These are phyloP conservation scores for Pleurotus eryngii DNA, from an alignment of 768 basidiomycete genomes.

Conservation along the genomic window DNA sequence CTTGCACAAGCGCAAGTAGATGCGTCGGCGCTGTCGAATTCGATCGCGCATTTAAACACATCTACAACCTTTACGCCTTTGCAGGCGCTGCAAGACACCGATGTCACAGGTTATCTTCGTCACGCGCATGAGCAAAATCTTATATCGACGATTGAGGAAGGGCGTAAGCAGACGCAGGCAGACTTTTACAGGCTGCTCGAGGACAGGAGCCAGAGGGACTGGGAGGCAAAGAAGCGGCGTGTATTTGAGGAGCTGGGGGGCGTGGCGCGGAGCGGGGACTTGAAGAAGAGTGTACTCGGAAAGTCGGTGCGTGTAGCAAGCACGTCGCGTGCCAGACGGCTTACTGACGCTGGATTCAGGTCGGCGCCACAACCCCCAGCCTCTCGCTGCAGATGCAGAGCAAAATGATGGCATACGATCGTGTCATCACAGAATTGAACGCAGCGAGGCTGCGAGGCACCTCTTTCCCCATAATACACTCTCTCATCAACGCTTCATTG, in stretches of 20 bases:
- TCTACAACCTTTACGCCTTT: slow-evolving; percentile 81
- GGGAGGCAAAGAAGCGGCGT: slow-evolving; percentile 87
- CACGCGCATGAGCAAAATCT: slow-evolving; percentile 94
- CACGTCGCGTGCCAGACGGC: slow-evolving; percentile 1
- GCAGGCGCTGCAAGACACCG: slow-evolving; percentile 92
- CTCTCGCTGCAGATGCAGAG: slow-evolving; percentile 79
- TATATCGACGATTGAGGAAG: slow-evolving; percentile 91
- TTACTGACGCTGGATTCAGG: slow-evolving; percentile 23
- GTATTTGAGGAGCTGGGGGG: slow-evolving; percentile 89
- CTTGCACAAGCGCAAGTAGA: slow-evolving; percentile 94
- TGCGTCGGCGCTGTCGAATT: slow-evolving; percentile 78
- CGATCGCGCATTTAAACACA: slow-evolving; percentile 81
- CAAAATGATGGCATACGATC: slow-evolving; percentile 96
- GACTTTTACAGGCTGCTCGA: slow-evolving; percentile 82
- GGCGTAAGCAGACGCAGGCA: slow-evolving; percentile 77
- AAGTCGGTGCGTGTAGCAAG: slow-evolving; percentile 31
- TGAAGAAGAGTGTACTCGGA: slow-evolving; percentile 60
- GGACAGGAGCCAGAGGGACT: slow-evolving; percentile 71
- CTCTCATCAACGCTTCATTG: slow-evolving; percentile 64
- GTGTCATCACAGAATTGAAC: slow-evolving; percentile 77
- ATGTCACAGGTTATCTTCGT: slow-evolving; percentile 91
- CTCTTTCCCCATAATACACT: slow-evolving; percentile 74
- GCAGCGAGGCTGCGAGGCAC: slow-evolving; percentile 63
- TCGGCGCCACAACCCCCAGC: slow-evolving; percentile 41
- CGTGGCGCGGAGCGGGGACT: slow-evolving; percentile 49